These are phyloP conservation scores for Sarocladium oryzae DNA, from an alignment of 2,329 filamentous ascomycete genomes.

Conservation along the genomic window DNA sequence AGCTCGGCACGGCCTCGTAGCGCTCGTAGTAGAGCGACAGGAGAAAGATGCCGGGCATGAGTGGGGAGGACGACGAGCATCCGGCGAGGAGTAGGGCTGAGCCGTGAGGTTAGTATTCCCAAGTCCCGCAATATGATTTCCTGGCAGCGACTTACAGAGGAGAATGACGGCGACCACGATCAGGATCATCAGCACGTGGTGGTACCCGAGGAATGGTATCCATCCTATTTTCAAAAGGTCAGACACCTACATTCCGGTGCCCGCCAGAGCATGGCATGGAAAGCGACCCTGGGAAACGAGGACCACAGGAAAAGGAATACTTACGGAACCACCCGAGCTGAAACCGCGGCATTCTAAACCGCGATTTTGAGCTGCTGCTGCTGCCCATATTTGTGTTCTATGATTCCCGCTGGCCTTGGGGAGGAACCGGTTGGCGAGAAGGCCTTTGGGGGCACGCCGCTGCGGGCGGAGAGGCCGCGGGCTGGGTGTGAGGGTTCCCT, in stretches of 20 bases:
- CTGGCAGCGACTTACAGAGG: conserved; percentile 61
- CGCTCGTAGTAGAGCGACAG: conserved; percentile 94
- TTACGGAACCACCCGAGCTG: conserved; percentile 44
- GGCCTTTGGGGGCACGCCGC: conserved; percentile 8
- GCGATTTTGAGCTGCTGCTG: conserved; percentile 10
- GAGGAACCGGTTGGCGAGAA: background rate
- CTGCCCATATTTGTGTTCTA: conserved; percentile 12
- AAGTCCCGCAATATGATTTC: background rate
- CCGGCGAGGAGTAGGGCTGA: conserved; percentile 85
- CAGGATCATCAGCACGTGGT: conserved; percentile 93
- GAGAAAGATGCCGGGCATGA: conserved; percentile 94
- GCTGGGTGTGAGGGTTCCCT: background rate
- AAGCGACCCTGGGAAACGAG: background rate
- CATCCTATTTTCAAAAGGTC: conserved; percentile 41
- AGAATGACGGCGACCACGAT: conserved; percentile 92
- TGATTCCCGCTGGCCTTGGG: background rate
- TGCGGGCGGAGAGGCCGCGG: conserved; percentile 6
- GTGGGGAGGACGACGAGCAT: conserved; percentile 91
- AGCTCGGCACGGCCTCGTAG: conserved; percentile 75
- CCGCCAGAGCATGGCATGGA: background rate
- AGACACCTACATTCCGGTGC: conserved; percentile 18
- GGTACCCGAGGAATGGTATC: conserved; percentile 64
- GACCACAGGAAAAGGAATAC: conserved; percentile 17
- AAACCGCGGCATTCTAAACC: conserved; percentile 27
- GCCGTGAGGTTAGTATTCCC: conserved; percentile 5